A percentile compares a stretch with the other conserved stretches of the same genome.
These are phyloP conservation scores for Debaryomyces maramus DNA, from an alignment of 805 yeast genomes.

Conservation along the genomic window DNA sequence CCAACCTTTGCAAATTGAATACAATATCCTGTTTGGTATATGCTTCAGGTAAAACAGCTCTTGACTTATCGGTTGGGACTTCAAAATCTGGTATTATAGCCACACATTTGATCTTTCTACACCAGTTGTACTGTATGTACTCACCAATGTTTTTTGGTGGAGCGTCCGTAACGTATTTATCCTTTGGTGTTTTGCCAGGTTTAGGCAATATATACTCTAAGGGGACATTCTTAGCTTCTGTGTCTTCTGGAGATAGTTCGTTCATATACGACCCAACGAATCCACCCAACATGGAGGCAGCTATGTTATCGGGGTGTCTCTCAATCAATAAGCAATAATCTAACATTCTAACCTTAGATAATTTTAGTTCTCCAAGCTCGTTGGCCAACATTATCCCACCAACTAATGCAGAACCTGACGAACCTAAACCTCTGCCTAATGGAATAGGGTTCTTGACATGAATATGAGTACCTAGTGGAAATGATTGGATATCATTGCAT, in stretches of 20 bases:
- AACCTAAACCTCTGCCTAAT: conserved; percentile 94
- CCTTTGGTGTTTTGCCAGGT: conserved; percentile 59
- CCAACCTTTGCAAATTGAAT: conserved; percentile 90
- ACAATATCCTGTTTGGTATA: conserved; percentile 81
- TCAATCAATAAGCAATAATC: conserved; percentile 97
- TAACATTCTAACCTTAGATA: conserved; percentile 72
- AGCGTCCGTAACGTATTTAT: conserved; percentile 26
- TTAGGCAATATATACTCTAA: conserved; percentile 80
- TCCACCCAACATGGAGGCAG: conserved; percentile 99
- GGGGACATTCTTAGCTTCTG: conserved; percentile 77
- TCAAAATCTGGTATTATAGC: conserved; percentile 94
- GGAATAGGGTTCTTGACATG: conserved; percentile 91
- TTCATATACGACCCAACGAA: conserved; percentile 94
- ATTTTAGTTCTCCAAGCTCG: conserved; percentile 71
- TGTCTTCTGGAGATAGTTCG: conserved; percentile 71
- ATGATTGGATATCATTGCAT: conserved; percentile 70
- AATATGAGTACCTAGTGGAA: conserved; percentile 82
- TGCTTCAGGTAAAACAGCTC: conserved; percentile 83
- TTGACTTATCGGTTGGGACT: conserved; percentile 86
- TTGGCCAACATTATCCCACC: conserved; percentile 93
- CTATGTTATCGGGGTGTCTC: conserved; percentile 97
- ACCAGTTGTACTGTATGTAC: conserved; percentile 84
- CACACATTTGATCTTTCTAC: conserved; percentile 76
- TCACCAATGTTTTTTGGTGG: conserved; percentile 90
- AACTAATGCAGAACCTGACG: conserved; percentile 97